These are phyloP conservation scores for Sphagnum magellanicum DNA, from an alignment of 228 moss, liverwort and hornwort genomes.

Conservation along the genomic window DNA sequence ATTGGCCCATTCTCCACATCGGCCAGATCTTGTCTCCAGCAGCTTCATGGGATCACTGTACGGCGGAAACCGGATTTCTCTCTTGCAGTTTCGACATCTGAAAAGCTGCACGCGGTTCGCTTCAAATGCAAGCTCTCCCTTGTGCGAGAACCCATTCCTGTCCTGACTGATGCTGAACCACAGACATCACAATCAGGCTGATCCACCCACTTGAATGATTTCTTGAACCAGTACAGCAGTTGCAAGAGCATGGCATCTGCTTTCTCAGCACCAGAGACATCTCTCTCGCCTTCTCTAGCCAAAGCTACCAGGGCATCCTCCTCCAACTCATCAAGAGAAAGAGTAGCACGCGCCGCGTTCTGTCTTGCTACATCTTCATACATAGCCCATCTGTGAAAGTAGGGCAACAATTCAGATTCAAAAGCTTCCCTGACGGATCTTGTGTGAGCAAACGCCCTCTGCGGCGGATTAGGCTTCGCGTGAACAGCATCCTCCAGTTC, in stretches of 20 bases:
- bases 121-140: slow-evolving; percentile 26
- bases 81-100: slow-evolving; percentile 37
- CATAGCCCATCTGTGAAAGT: slow-evolving; percentile 20
- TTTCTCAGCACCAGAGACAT: slow-evolving; percentile 33
- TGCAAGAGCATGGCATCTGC: slow-evolving; percentile 35
- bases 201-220: slow-evolving; percentile 64
- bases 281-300: slow-evolving; percentile 44
- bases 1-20: slow-evolving; percentile 79
- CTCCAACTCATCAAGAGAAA: slow-evolving; percentile 47
- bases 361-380: slow-evolving; percentile 56
- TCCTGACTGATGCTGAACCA: slow-evolving; percentile 18
- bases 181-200: slow-evolving; percentile 52
- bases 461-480: slow-evolving; percentile 11
- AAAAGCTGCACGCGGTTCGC: slow-evolving; percentile 48
- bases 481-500: slow-evolving; percentile 17
- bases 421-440: slow-evolving; percentile 13
- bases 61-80: slow-evolving; percentile 48
- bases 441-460: slow-evolving; percentile 2
- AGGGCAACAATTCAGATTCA: slow-evolving; percentile 14
- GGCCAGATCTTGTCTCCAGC: slow-evolving; percentile 60
- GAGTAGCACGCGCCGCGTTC: slow-evolving; percentile 46
- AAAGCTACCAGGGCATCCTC: slow-evolving; percentile 47
- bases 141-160: slow-evolving; percentile 24
- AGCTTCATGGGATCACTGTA: slow-evolving; percentile 67
- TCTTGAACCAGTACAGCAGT: slow-evolving; percentile 68